Evolutionary conservation across 176 grass and related monocot genomes (phyloP), one percentile per base, ranked within the genome.

Genomic region (Tillandsia leiboldiana): DNA sequence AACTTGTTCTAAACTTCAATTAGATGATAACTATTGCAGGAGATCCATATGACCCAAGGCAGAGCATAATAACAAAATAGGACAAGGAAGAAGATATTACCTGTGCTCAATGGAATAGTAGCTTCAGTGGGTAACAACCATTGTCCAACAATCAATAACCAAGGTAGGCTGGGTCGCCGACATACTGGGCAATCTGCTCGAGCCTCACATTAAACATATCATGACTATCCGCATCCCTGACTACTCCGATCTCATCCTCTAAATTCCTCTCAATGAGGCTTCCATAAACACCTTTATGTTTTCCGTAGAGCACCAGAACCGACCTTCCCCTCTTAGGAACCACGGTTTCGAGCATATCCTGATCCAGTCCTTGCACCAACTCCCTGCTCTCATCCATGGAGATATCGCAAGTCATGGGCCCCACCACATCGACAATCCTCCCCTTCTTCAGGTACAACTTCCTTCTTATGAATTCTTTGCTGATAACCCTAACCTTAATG

Each of bases 271-370:
- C 77, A 18, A 93, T n/a, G 24, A 99, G 79, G 79, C 74, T 86
- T 9, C 94, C 89, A 78, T 81, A 99, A n/a, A 88, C 64, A 11
- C 94, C 89, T 64, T 88, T 87, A 69, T 99, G 86, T 72, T 93
- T 86, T 51, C 94, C 94, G 67, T 72, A 86, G 13, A 99, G 76
- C 73, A 99, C 87, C 59, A 99, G 84, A 59, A 99, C 89, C 6
- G 69, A 51, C 8, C 94, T 89, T 3, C 83, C 91, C 9, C 64
- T 85, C 51, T 82, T 88, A 18, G 94, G 94, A 26, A 99, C 63
- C 12, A 86, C 94, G n/a, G 94, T 99, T 72, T 99, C 94, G 0
- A 99, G 81, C 77, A 99, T 90, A 75, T 85, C 94, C 68, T 99
- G 89, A 56, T 93, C 89, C 26, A 99, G 86, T 26, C 84, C 89